Evolutionary conservation across 2,329 filamentous ascomycete species (phyloP).

Genomic region (Talaromyces funiculosus): DNA sequence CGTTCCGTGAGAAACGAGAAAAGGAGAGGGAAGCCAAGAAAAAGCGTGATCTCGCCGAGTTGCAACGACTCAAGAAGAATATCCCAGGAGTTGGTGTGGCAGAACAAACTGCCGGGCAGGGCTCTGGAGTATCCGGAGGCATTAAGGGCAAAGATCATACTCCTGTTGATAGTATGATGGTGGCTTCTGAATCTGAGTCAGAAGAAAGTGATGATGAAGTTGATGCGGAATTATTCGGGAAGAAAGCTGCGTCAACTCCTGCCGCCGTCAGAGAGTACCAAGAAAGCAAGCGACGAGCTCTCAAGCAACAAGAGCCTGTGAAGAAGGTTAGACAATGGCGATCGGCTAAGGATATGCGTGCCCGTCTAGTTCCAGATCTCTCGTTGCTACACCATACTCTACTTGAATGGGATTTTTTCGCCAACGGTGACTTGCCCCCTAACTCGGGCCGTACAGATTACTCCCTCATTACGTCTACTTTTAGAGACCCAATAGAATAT

Average conservation of each 20-base stretch:
- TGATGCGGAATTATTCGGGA: constrained; percentile 61
- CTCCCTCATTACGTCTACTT: constrained; percentile 69
- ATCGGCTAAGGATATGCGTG: constrained; percentile 88
- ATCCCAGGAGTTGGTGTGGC: constrained; percentile 46
- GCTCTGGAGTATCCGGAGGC: constrained; percentile 71
- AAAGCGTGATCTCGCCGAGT: constrained; percentile 64
- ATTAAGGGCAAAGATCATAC: constrained; percentile 73
- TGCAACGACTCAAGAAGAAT: constrained; percentile 62
- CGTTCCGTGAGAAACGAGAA: constrained; percentile 68
- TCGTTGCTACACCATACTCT: constrained; percentile 78
- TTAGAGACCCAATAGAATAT: constrained; percentile 70
- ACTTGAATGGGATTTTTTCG: constrained; percentile 91
- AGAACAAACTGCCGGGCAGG: constrained; percentile 62
- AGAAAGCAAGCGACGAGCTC: constrained; percentile 41
- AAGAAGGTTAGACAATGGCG: constrained; percentile 77
- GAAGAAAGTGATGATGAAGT: constrained; percentile 69
- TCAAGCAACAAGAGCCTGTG: constrained; percentile 64
- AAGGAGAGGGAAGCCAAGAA: constrained; percentile 69
- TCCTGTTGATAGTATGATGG: constrained; percentile 79
- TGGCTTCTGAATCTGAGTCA: constrained; percentile 61
- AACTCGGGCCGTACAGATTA: constrained; percentile 64
- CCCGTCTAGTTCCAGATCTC: constrained; percentile 83
- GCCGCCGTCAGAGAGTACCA: constrained; percentile 43
- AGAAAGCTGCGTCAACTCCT: constrained; percentile 34
- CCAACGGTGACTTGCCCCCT: constrained; percentile 79